These are phyloP conservation scores for Amauroascus verrucosus DNA, from an alignment of 2,329 filamentous ascomycete species.

Conservation along the genomic window DNA sequence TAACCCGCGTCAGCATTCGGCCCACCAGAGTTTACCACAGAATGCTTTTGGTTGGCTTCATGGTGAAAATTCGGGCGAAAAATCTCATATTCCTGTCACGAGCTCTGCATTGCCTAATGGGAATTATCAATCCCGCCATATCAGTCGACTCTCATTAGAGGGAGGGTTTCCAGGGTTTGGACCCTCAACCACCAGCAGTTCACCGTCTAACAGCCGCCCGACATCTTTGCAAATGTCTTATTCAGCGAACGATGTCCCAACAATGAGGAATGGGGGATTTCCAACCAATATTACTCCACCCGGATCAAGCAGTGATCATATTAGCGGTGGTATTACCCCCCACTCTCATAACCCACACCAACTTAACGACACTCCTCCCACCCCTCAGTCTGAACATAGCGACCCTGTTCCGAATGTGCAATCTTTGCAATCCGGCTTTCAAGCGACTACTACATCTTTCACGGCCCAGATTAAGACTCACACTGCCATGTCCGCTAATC, in stretches of 20 bases:
- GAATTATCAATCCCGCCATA: slow-evolving; percentile 24
- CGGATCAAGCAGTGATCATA: slow-evolving; percentile 51
- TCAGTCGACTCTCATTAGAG: slow-evolving; percentile 38
- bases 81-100: slow-evolving; percentile 20
- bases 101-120: slow-evolving; percentile 8
- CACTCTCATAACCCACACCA: slow-evolving; percentile 58
- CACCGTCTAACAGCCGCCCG: slow-evolving; percentile 30
- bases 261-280: slow-evolving; percentile 56
- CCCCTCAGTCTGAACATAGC: slow-evolving; percentile 33
- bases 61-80: slow-evolving; percentile 26
- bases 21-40: slow-evolving; percentile 50
- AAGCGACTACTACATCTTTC: slow-evolving; percentile 70
- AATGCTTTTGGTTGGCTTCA: slow-evolving; percentile 40
- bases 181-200: slow-evolving; percentile 12
- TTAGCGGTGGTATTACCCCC: slow-evolving; percentile 32
- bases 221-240: slow-evolving; percentile 64
- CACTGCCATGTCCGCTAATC: slow-evolving; percentile 22
- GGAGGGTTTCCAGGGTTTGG: slow-evolving; percentile 18
- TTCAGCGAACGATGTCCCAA: slow-evolving; percentile 81
- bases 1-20: slow-evolving; percentile 58
- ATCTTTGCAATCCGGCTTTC: slow-evolving; percentile 60
- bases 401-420: slow-evolving; percentile 43
- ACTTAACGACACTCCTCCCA: slow-evolving; percentile 19
- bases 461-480: slow-evolving; percentile 49
- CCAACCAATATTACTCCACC: slow-evolving; percentile 35